Base-by-base conservation (phyloP, 2,329 filamentous ascomycete genomes). In the Dendryphion nanum region DNA sequence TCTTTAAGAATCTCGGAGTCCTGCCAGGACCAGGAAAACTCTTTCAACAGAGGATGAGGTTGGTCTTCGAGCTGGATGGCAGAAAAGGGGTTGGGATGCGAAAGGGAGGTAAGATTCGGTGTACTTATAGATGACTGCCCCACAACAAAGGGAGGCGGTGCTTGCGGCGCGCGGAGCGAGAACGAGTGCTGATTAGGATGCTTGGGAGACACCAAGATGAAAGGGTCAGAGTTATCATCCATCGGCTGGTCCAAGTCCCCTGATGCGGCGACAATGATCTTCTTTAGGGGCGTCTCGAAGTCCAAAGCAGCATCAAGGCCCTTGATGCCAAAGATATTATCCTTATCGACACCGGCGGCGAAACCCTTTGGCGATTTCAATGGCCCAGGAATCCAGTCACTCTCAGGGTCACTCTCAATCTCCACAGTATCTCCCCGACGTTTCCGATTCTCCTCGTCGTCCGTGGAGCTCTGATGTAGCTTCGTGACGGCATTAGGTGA, bases 361-460 rank as follows among this genome's bases (percentile, higher is more conserved):
- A 47, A 33, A n/a, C 44, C 31, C 18, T 58, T 56, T 1, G 42
- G 40, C 2, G 48, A 35, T 15, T 49, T 49, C 7, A 48, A 41
- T 4, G 57, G 61, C 1, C 57, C 58, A 6, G 63, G 58, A 10
- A 67, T 64, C 58, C 62, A 66, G 35, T 67, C 64, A 20, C 50
- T 59, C 40, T 62, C 61, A 4, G 57, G 51, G 21, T 61, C 59
- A 18, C 57, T 62, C 19, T 59, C 56, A 2, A 38, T 42, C 16
- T 61, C 59, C 4, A 43, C 38, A 2, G 51, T 53, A 6, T 44
- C 44, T 10, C 50, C 53, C 26, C 52, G 37, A 2, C 49, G 39
- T 5, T 47, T 48, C 12, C 45, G 42, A 28, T 62, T 63, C 38
- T 66, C 63, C 33, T 60, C 60, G 19, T 66, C 62, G 18, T 63